phyloP scores from a whole-genome alignment of 176 grass and related monocot genomes.

The Metroxylon sagu region DNA sequence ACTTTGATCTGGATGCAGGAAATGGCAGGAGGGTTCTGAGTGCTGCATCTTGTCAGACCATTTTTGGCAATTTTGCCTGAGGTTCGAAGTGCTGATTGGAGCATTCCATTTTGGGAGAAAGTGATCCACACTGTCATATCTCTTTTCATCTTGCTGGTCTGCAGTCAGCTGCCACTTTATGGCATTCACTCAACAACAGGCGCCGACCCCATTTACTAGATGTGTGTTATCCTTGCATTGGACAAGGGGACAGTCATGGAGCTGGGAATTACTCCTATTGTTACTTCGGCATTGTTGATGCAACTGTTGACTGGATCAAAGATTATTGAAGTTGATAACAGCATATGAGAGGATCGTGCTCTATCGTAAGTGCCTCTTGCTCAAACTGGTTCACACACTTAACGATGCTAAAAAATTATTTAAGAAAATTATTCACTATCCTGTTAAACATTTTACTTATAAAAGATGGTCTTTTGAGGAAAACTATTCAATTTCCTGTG shows the following conservation, averaged over 20 bases:
- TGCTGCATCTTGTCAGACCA: conserved; percentile 86
- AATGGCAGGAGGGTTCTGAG: conserved; percentile 89
- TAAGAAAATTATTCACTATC: no score
- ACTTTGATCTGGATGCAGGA: not conserved
- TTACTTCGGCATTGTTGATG: conserved; percentile 91
- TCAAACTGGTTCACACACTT: not conserved
- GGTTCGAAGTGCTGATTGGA: conserved; percentile 85
- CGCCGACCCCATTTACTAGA: conserved; percentile 93
- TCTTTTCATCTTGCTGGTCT: conserved; percentile 96
- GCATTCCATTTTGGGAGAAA: conserved; percentile 90
- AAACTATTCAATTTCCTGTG: no score
- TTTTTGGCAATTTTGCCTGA: conserved; percentile 90
- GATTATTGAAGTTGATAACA: conserved; percentile 97
- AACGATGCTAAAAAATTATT: no score
- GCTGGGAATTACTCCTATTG: conserved; percentile 94
- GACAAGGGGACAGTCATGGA: conserved; percentile 96
- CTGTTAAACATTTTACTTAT: no score
- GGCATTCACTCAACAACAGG: conserved; percentile 95
- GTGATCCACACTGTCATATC: conserved; percentile 89
- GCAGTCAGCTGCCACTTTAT: conserved; percentile 94
- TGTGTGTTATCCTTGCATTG: conserved; percentile 94
- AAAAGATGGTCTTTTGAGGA: no score
- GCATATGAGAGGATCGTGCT: conserved; percentile 87
- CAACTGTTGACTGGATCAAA: conserved; percentile 92
- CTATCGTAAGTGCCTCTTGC: conserved; percentile 51